phyloP scores from a whole-genome alignment of 129 eudicot genomes.

The Mikania micrantha region DNA sequence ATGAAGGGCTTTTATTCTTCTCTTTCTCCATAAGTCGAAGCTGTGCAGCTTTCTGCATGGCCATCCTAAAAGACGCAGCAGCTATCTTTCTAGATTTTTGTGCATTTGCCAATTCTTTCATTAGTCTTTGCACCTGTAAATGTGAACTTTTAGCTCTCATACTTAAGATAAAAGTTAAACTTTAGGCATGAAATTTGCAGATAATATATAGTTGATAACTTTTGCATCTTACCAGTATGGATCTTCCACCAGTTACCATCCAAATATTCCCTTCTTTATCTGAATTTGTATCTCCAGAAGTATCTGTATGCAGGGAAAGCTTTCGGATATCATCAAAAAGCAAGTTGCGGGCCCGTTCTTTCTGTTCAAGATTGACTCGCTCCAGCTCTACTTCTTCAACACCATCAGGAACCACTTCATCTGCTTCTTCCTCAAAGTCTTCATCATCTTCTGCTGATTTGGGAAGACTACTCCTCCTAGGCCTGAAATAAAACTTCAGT shows the following conservation, averaged over 20 bases:
- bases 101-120: slow-evolving; percentile 60
- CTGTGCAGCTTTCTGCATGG: slow-evolving; percentile 96
- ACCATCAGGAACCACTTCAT: slow-evolving; percentile 98
- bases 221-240: slow-evolving; percentile 51
- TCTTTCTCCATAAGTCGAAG: slow-evolving; percentile 87
- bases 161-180: not conserved
- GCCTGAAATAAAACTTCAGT: slow-evolving; percentile 43
- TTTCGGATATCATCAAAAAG: slow-evolving; percentile 81
- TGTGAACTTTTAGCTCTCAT: slow-evolving; percentile 19
- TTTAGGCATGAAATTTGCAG: not conserved
- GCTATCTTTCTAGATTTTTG: slow-evolving; percentile 79
- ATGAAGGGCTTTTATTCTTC: slow-evolving; percentile 91
- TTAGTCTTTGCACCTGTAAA: slow-evolving; percentile 67
- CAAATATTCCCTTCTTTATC: slow-evolving; percentile 61
- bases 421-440: slow-evolving; percentile 96
- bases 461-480: slow-evolving; percentile 82
- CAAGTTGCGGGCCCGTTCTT: slow-evolving; percentile 66
- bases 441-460: slow-evolving; percentile 91
- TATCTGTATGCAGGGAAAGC: slow-evolving; percentile 44
- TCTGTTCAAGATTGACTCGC: slow-evolving; percentile 74
- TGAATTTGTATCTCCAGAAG: slow-evolving; percentile 39
- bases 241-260: slow-evolving; percentile 76
- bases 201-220: slow-evolving; percentile 10
- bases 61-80: slow-evolving; percentile 69
- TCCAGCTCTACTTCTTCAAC: slow-evolving; percentile 96